Conservation (phyloP, 2,329 filamentous ascomycete species). For the Calcarisporium arbuscula region DNA sequence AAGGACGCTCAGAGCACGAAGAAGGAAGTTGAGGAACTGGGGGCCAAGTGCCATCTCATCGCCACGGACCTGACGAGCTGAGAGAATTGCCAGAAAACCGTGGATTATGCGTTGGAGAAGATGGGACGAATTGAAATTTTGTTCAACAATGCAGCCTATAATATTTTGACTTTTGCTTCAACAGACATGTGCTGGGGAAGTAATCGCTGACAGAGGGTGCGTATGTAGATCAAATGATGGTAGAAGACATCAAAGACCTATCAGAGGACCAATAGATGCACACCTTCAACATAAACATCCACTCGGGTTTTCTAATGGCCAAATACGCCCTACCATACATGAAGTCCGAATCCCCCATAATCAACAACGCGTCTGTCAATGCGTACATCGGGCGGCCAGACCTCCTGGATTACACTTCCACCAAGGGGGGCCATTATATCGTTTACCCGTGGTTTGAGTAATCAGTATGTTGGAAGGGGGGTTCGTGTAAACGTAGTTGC, state of each 20-base stretch:
- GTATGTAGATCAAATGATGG: constrained; percentile 49
- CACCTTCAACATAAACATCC: constrained; percentile 80
- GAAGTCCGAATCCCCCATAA: constrained; percentile 40
- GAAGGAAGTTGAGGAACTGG: constrained; percentile 59
- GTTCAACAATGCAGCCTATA: constrained; percentile 61
- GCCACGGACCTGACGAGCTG: constrained; percentile 58
- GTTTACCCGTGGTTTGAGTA: constrained; percentile 43
- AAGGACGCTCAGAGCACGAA: constrained; percentile 71
- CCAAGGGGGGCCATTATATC: constrained; percentile 51
- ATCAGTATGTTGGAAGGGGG: constrained; percentile 43
- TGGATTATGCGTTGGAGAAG: constrained; percentile 58
- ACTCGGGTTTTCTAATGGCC: constrained; percentile 72
- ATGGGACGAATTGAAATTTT: constrained; percentile 69
- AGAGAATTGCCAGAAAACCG: constrained; percentile 62
- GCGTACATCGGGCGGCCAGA: constrained; percentile 40
- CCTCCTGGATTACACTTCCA: constrained; percentile 46
- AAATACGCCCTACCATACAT: constrained; percentile 74
- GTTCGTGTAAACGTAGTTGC: constrained; percentile 42
- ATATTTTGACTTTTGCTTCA: constrained; percentile 7
- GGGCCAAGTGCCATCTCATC: constrained; percentile 58
- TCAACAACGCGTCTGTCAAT: constrained; percentile 45
- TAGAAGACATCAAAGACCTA: constrained; percentile 63
- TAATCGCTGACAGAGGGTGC: neutral
- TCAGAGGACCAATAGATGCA: constrained; percentile 71
- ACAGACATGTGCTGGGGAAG: too few relatives aligned